phyloP scores from a whole-genome alignment of 306 rosid genomes.

The Vigna hirtella region DNA sequence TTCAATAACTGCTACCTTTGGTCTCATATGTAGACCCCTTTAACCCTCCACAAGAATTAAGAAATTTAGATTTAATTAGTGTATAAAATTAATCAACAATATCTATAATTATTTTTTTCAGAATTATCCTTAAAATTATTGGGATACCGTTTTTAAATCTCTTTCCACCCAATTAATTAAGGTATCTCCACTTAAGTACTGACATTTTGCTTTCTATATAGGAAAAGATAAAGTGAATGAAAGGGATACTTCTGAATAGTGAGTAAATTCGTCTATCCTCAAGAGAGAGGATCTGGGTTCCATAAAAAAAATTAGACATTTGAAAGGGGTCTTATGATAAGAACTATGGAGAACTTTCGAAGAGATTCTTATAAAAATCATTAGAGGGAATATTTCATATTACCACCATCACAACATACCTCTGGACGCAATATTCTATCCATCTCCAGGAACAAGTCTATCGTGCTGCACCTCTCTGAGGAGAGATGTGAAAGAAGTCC shows the following conservation, averaged over 20 bases:
- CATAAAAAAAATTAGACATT: neutral
- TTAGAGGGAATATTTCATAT: neutral
- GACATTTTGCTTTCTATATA: neutral
- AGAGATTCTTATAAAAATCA: neutral
- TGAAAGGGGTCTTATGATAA: neutral
- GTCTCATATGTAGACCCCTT: neutral
- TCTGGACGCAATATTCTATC: constrained; percentile 97
- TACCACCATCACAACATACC: constrained; percentile 54
- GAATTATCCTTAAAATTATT: neutral
- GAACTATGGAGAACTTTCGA: neutral
- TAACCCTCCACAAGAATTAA: neutral
- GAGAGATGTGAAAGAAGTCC: constrained; percentile 79
- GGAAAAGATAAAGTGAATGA: neutral
- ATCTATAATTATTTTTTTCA: neutral
- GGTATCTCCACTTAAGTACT: neutral
- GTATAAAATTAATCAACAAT: neutral
- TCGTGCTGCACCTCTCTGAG: constrained; percentile 79
- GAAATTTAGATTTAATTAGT: neutral
- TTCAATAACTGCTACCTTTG: neutral
- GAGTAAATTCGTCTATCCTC: neutral
- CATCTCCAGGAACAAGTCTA: constrained; percentile 89
- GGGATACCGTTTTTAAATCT: neutral
- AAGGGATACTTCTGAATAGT: neutral
- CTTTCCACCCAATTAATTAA: neutral
- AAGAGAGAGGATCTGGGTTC: neutral